phyloP scores from a whole-genome alignment of 176 grass and related monocot genomes.

The maize (Zea mays) region DNA sequence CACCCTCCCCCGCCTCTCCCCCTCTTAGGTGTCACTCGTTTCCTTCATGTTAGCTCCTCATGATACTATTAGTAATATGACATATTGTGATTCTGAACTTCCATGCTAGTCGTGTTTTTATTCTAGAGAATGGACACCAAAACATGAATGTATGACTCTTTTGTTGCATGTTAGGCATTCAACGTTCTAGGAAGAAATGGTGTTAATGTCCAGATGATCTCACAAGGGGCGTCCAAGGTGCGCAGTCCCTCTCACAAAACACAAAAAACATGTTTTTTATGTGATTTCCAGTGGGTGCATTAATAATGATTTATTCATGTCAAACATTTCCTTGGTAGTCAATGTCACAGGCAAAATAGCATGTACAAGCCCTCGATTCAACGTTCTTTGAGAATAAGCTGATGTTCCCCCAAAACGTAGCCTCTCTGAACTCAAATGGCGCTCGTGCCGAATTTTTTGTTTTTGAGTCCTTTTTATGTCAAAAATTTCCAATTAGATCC shows the following conservation, averaged over 20 bases:
- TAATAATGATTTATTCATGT: background rate
- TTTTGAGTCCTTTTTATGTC: too few species aligned
- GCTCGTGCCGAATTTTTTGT: too few species aligned
- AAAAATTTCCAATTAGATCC: too few species aligned
- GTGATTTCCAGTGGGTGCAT: background rate
- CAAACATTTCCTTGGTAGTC: too few species aligned
- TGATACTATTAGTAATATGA: background rate
- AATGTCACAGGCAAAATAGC: too few species aligned
- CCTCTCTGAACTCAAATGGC: too few species aligned
- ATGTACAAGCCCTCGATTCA: too few species aligned
- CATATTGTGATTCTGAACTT: background rate
- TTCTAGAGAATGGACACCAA: background rate
- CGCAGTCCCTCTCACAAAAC: background rate
- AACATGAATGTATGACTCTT: constrained; percentile 5
- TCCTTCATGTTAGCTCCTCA: background rate
- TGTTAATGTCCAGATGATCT: constrained; percentile 98
- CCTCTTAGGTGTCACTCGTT: too few species aligned
- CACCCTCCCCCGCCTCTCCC: too few species aligned
- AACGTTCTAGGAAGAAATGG: constrained; percentile 74
- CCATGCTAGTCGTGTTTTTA: background rate
- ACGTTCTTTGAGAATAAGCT: too few species aligned
- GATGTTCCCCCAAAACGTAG: too few species aligned
- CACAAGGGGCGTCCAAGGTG: constrained; percentile 98
- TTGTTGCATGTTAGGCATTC: constrained; percentile 54
- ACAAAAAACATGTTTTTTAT: background rate